Evolutionary conservation across 2,329 filamentous ascomycete species (phyloP), one percentile per base, ranked within the genome.

Genomic region (Venturia nashicola): DNA sequence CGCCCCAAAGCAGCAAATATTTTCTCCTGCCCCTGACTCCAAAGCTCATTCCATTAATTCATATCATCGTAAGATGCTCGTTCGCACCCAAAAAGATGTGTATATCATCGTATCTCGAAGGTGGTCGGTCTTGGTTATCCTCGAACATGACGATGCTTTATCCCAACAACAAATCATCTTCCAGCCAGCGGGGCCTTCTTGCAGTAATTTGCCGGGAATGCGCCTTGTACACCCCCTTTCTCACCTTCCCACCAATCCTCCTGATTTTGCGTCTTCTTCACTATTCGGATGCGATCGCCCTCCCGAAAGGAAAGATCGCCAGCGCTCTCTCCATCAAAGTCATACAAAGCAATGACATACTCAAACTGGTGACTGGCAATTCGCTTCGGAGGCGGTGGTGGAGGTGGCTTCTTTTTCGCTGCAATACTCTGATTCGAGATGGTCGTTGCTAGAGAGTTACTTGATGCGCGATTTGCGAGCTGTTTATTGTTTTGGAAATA

Each of bases 191-290:
- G 51, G 4, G 51, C 61, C 61, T 65, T 75, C 62, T 82, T 81
- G 71, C 87, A 90, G 75, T 95, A 95, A 74, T 95, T 95, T 7
- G 90, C 90, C 0, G 90, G 90, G 72, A 95, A 95, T 68, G 79
- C 86, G 3, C 90, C 90, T 71, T 80, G 82, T 34, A 78, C 73
- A 0, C 90, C 90, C 48, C 79, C 78, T 16, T 92, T 67, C 73
- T 94, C 89, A 14, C 90, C 90, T 66, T 90, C 83, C 90, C 90
- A 95, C 90, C 90, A 95, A 72, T 94, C 90, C 75, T 94, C 88
- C 27, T 85, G 87, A 66, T 86, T 91, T 7, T 84, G 82, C 2
- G 90, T 94, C 77, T 88, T 90, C 77, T 89, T 89, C 40, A 91
- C 71, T 3, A 95, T 86, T 57, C 81, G 83, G 68, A 95, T 95